Percentiles rank a stretch among this genome's conserved stretches.
Conservation (phyloP, 176 grass and related monocot genomes). For the Eleusine indica region DNA sequence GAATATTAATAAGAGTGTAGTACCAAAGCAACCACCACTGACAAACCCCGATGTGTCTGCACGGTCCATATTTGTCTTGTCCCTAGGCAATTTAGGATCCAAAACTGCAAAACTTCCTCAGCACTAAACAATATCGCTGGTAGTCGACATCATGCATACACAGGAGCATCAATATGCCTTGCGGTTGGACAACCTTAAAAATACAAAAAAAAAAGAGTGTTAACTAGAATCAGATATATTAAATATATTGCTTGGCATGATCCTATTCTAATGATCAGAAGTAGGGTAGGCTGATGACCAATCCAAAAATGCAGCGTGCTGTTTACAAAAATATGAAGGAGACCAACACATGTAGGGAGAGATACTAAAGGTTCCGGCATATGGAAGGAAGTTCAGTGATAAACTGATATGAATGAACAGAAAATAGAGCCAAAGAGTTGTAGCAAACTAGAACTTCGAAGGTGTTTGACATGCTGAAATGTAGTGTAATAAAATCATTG, state of each 20-base stretch:
- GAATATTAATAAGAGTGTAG: conserved; percentile 51
- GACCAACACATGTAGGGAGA: neutral
- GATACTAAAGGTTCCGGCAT: neutral
- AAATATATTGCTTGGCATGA: conserved; percentile 12
- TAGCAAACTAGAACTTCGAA: conserved; percentile 1
- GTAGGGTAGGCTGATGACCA: neutral
- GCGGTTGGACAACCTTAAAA: conserved; percentile 4
- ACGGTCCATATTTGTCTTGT: conserved; percentile 48
- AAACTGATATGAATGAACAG: conserved; percentile 3
- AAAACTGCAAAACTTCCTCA: conserved; percentile 30
- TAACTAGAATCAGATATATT: conserved; percentile 33
- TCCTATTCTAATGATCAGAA: conserved; percentile 24
- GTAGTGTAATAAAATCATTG: neutral
- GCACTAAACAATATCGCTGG: conserved; percentile 31
- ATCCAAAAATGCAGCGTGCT: neutral
- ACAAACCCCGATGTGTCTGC: conserved; percentile 73
- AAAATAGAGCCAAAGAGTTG: neutral
- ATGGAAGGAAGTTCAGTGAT: neutral
- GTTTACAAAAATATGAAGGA: neutral
- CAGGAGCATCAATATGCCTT: conserved; percentile 8
- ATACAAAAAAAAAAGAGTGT: conserved; percentile 14
- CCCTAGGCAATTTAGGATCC: conserved; percentile 31
- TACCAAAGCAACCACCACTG: conserved; percentile 58
- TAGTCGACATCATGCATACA: conserved; percentile 34
- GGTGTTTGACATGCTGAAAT: neutral